phyloP scores from a whole-genome alignment of 257 asterid species.

The Nicotiana obtusifolia region DNA sequence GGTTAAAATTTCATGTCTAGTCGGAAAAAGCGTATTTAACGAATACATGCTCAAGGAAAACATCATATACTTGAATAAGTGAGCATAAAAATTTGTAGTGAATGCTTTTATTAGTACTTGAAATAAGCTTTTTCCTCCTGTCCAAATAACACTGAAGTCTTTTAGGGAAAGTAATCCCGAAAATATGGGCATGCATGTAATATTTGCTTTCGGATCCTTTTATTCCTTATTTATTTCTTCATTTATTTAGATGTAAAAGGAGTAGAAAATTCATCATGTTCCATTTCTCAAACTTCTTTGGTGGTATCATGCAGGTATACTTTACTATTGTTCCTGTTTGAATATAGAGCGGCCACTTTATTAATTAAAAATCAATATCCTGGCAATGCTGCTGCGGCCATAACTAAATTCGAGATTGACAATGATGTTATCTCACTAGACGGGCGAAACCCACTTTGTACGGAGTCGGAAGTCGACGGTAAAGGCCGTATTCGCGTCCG shows the following conservation, averaged over 20 bases:
- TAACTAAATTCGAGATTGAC: conserved; percentile 52
- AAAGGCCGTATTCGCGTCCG: conserved; percentile 54
- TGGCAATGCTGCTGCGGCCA: conserved; percentile 53
- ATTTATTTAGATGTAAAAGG: no score
- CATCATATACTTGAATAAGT: no score
- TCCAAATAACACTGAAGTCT: neutral
- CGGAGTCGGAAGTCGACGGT: conserved; percentile 54
- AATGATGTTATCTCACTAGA: conserved; percentile 64
- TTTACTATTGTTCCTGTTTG: conserved; percentile 60
- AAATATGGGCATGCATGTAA: neutral
- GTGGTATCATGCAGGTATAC: conserved; percentile 47
- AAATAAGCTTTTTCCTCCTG: no score
- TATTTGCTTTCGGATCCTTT: neutral
- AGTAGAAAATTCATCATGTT: no score
- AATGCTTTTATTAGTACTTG: no score
- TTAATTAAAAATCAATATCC: conserved; percentile 56
- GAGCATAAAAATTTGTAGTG: no score
- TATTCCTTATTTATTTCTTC: neutral
- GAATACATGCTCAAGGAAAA: no score
- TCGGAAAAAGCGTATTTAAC: neutral
- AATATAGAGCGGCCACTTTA: conserved; percentile 59
- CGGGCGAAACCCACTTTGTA: conserved; percentile 64
- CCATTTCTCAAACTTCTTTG: neutral
- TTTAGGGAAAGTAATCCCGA: neutral
- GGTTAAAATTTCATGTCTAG: neutral